Conservation (phyloP, 2,329 filamentous ascomycete genomes). For the Ceratocystis papillata region DNA sequence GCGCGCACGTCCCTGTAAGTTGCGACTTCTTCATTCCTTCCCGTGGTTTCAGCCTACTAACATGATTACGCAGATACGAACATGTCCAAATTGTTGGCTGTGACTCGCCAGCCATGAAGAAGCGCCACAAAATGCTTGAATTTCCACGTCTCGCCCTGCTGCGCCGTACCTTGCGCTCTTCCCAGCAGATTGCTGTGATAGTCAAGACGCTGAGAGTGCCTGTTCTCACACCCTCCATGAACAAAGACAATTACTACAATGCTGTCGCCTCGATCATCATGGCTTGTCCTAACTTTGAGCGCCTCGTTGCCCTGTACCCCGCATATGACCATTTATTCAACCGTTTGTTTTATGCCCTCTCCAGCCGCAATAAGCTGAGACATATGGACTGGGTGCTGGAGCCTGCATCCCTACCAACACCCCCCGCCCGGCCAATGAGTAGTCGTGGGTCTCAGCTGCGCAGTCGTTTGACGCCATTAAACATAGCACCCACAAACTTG, state of each 20-base stretch:
- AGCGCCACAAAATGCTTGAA: slow-evolving; percentile 44
- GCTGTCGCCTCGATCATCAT: slow-evolving; percentile 50
- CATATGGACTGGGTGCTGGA: slow-evolving; percentile 52
- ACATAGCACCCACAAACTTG: slow-evolving; percentile 27
- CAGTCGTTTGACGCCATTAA: slow-evolving; percentile 21
- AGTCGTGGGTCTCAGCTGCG: slow-evolving; percentile 27
- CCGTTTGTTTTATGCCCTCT: slow-evolving; percentile 48
- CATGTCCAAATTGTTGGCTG: slow-evolving; percentile 48
- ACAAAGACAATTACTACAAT: slow-evolving; percentile 44
- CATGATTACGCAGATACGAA: slow-evolving; percentile 37
- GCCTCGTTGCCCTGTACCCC: slow-evolving; percentile 44
- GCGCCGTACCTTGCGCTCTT: slow-evolving; percentile 46
- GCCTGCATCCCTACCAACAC: slow-evolving; percentile 28
- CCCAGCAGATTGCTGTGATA: slow-evolving; percentile 42
- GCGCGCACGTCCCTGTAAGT: slow-evolving; percentile 44
- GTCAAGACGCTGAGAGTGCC: slow-evolving; percentile 50
- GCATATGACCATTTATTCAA: slow-evolving; percentile 47
- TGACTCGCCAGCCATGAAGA: slow-evolving; percentile 47
- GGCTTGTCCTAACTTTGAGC: slow-evolving; percentile 55
- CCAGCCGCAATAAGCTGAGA: slow-evolving; percentile 44
- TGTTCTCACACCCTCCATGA: slow-evolving; percentile 34
- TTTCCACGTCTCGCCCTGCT: slow-evolving; percentile 47
- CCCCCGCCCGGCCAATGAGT: slow-evolving; percentile 29
- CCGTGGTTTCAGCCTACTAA: not conserved
- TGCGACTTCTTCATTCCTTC: not conserved